Base-by-base conservation (phyloP, 2,329 filamentous ascomycete genomes). In the Paramyrothecium sp. region DNA sequence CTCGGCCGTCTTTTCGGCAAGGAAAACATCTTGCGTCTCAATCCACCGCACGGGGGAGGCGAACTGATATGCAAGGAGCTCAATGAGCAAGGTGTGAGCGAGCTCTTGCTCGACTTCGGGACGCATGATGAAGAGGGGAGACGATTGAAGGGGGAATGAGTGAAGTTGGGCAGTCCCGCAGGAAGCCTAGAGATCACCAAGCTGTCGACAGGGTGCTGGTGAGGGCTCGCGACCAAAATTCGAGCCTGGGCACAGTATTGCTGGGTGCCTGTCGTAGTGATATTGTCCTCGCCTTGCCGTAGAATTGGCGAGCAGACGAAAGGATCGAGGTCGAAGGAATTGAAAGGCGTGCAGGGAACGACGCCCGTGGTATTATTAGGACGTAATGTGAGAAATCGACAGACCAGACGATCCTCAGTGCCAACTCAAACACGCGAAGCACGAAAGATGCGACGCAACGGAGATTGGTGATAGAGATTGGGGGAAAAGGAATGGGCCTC, bases 21-120 rank as follows among this genome's bases (percentile, higher is more conserved):
- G 90, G 71, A 99, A 95, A 68, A 99, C 95, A 94, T 99, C 95
- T 80, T 99, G 95, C 56, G 95, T 99, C 80, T 99, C 95, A 77
- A 99, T 99, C 95, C 95, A 99, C 88, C 95, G 89, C 68, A 99
- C 95, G 53, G 95, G 95, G 55, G 94, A 98, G 69, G 95, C 95
- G 77, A 99, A 99, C 75, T 99, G 95, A 79, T 98, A 99, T 81
- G 95, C 95, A 67, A 99, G 88, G 63, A 99, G 91, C 88, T 99
- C 95, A 65, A 99, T 91, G 73, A 99, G 90, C 78, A 99, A 87
- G 66, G 94, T 98, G 79, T 99, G 94, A 72, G 95, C 90, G 77
- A 99, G 91, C 83, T 99, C 95, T 80, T 99, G 95, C 88, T 99
- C 94, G 77, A 98, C 84, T 86, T 99, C 95, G 76, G 95, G 95